phyloP scores from a whole-genome alignment of 164 flowering plant genomes.

The Piper longum region DNA sequence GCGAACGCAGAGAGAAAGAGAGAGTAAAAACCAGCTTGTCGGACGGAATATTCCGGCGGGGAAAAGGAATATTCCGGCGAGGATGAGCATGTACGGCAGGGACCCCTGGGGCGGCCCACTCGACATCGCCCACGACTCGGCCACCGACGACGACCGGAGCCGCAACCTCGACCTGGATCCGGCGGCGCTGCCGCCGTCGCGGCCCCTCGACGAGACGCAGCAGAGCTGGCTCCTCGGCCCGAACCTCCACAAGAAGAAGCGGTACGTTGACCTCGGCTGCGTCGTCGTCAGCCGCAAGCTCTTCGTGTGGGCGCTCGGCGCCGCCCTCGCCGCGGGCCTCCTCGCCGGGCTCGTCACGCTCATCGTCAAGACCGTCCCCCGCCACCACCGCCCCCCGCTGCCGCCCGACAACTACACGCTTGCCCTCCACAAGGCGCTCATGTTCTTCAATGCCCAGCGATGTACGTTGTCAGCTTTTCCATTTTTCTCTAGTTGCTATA shows the following conservation, averaged over 20 bases:
- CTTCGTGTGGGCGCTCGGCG: conserved; percentile 74
- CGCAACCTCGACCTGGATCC: conserved; percentile 76
- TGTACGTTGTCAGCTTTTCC: conserved; percentile 24
- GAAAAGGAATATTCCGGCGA: not conserved
- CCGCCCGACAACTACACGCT: conserved; percentile 73
- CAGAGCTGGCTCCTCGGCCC: conserved; percentile 90
- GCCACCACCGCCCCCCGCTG: conserved; percentile 39
- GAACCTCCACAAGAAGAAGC: conserved; percentile 67
- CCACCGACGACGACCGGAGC: conserved; percentile 87
- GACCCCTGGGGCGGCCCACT: conserved; percentile 93
- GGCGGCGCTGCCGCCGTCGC: conserved; percentile 50
- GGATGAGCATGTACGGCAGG: conserved; percentile 47
- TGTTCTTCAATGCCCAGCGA: conserved; percentile 63
- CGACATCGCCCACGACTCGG: conserved; percentile 69
- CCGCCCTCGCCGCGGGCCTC: conserved; percentile 45
- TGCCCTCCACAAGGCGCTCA: conserved; percentile 43
- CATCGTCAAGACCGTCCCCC: conserved; percentile 66
- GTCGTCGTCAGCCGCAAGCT: conserved; percentile 82
- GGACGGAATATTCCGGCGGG: too few relatives aligned
- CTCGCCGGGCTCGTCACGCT: conserved; percentile 58
- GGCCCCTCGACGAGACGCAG: conserved; percentile 86
- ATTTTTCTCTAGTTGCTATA: too few relatives aligned
- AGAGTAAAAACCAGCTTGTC: too few relatives aligned
- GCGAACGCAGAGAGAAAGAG: too few relatives aligned
- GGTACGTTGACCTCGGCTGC: conserved; percentile 91